Conservation (phyloP, 768 basidiomycete species). For the Agrocybe chaxingu region DNA sequence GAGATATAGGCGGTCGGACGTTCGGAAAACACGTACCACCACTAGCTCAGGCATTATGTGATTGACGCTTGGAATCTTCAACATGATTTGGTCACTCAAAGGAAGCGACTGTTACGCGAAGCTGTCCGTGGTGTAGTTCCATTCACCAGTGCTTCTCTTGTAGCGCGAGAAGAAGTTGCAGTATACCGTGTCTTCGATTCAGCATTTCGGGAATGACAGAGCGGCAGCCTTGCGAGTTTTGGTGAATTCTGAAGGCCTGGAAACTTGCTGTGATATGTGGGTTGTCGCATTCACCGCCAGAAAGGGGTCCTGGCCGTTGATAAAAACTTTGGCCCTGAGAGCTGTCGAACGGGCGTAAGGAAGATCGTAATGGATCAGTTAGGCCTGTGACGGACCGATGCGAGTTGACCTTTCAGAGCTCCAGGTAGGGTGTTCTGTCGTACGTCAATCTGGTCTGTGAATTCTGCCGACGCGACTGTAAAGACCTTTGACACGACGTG, state of each 20-base stretch:
- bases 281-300: constrained; percentile 48
- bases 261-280: constrained; percentile 48
- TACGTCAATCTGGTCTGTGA: constrained; percentile 46
- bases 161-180: constrained; percentile 47
- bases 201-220: not conserved
- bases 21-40: constrained; percentile 29
- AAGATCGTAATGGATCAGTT: not conserved
- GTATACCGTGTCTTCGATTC: not conserved
- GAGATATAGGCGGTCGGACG: not conserved
- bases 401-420: constrained; percentile 43
- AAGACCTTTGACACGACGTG: constrained; percentile 58
- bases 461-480: constrained; percentile 47
- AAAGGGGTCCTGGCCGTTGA: constrained; percentile 52
- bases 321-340: constrained; percentile 56
- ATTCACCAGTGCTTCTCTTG: constrained; percentile 28
- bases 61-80: constrained; percentile 42
- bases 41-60: constrained; percentile 38
- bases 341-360: constrained; percentile 14
- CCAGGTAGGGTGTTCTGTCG: constrained; percentile 57
- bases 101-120: constrained; percentile 57
- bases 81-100: constrained; percentile 41
- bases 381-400: constrained; percentile 30
- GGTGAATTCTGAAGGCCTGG: constrained; percentile 47
- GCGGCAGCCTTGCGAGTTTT: constrained; percentile 34
- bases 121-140: constrained; percentile 46